phyloP scores from a whole-genome alignment of 306 rosid species.

The Erythrophleum fordii region DNA sequence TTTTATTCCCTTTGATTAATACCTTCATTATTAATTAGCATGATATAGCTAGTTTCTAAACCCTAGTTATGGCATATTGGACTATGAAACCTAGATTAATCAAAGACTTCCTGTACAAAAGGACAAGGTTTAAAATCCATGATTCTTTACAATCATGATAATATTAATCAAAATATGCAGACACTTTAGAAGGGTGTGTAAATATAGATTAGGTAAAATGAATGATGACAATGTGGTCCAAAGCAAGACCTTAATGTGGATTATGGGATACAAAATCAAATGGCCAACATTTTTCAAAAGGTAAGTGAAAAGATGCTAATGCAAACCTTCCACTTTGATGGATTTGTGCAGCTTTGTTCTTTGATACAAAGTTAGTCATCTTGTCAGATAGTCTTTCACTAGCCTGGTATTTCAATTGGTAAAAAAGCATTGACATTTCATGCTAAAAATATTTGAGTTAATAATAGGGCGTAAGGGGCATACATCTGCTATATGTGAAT shows the following conservation, averaged over 20 bases:
- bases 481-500: constrained; percentile 96
- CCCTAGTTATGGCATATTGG: too few relatives aligned
- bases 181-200: not conserved
- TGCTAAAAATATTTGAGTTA: constrained; percentile 13
- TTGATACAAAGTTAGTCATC: constrained; percentile 68
- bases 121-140: not conserved
- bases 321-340: constrained; percentile 86
- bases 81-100: not conserved
- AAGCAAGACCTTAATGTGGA: constrained; percentile 13
- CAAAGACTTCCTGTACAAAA: not conserved
- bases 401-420: constrained; percentile 68
- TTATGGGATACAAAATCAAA: constrained; percentile 32
- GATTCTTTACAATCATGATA: not conserved
- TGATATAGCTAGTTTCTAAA: too few relatives aligned
- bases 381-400: constrained; percentile 87
- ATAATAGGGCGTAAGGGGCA: constrained; percentile 31
- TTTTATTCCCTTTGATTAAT: too few relatives aligned
- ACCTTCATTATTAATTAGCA: too few relatives aligned
- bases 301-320: constrained; percentile 29
- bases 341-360: constrained; percentile 95
- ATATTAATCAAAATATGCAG: not conserved
- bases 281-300: constrained; percentile 34
- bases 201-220: not conserved
- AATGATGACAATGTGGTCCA: constrained; percentile 14
- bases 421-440: constrained; percentile 35